These are phyloP conservation scores for Ziziphus jujuba DNA, from an alignment of 306 rosid genomes.

Conservation along the genomic window DNA sequence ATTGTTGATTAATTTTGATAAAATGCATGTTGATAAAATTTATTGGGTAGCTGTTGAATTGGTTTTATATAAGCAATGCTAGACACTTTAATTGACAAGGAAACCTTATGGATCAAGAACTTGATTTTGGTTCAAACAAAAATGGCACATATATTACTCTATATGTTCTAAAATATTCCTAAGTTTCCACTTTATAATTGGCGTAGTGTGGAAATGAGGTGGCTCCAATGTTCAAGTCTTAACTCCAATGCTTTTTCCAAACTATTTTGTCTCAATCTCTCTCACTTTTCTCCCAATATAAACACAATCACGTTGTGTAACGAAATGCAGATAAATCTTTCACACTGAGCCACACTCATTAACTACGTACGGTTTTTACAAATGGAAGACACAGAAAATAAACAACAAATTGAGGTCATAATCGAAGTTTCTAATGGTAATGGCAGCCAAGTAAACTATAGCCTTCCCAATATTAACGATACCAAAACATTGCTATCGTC, in stretches of 20 bases:
- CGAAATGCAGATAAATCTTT: not conserved
- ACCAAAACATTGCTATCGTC: constrained; percentile 21
- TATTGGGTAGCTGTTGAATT: no score
- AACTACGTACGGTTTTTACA: not conserved
- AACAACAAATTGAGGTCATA: not conserved
- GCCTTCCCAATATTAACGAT: not conserved
- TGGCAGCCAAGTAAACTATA: not conserved
- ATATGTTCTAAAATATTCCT: not conserved
- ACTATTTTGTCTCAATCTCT: not conserved
- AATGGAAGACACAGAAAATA: not conserved
- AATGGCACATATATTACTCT: no score
- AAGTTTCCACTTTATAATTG: not conserved
- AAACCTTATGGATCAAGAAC: no score
- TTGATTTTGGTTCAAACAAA: not conserved
- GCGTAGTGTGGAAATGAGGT: not conserved
- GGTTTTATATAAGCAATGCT: no score
- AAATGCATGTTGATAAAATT: no score
- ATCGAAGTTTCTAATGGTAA: constrained; percentile 2
- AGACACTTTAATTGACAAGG: no score
- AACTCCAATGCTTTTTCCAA: not conserved
- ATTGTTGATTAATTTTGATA: no score
- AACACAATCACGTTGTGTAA: not conserved
- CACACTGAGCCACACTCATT: not conserved
- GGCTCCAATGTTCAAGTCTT: not conserved
- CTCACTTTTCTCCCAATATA: not conserved